A percentile compares a stretch with the other conserved stretches of the same genome.
phyloP scores from a whole-genome alignment of 2,329 filamentous ascomycete species.

The Leptographium wingfieldii region DNA sequence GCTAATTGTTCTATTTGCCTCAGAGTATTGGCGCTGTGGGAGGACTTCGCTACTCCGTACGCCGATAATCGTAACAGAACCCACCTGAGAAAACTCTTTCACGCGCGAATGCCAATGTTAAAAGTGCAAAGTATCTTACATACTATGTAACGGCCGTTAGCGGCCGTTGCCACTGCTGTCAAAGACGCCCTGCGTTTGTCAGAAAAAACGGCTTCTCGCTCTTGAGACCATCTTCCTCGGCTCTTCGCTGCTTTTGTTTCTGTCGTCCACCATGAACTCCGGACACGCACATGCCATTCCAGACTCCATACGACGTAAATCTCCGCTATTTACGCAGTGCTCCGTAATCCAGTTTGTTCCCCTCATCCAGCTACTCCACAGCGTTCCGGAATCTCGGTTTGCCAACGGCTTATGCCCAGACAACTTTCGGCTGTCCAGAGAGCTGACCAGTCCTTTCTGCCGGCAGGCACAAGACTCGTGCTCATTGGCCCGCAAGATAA shows the following conservation, averaged over 20 bases:
- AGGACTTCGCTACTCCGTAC: not conserved
- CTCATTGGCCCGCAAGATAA: not conserved
- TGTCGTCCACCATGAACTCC: not conserved
- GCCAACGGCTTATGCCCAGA: not conserved
- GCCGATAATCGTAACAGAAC: not conserved
- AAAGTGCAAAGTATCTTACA: too few species aligned
- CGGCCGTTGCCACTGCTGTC: not conserved
- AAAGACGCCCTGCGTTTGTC: not conserved
- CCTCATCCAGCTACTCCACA: slow-evolving; percentile 1
- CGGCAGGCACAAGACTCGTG: not conserved
- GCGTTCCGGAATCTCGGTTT: slow-evolving; percentile 9
- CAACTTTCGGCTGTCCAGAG: not conserved
- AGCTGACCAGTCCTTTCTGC: not conserved
- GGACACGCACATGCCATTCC: not conserved
- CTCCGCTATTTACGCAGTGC: too few species aligned
- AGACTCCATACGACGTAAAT: too few species aligned
- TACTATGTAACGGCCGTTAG: not conserved
- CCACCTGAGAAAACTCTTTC: not conserved
- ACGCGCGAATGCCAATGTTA: not conserved
- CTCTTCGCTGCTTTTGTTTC: not conserved
- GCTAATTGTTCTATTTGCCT: not conserved
- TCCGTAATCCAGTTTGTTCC: not conserved
- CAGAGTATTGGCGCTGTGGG: not conserved
- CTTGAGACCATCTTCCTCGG: not conserved
- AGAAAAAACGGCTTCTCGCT: not conserved